Evolutionary conservation across 805 yeast species (phyloP).

Genomic region (Cyberlindnera galapagoensis): DNA sequence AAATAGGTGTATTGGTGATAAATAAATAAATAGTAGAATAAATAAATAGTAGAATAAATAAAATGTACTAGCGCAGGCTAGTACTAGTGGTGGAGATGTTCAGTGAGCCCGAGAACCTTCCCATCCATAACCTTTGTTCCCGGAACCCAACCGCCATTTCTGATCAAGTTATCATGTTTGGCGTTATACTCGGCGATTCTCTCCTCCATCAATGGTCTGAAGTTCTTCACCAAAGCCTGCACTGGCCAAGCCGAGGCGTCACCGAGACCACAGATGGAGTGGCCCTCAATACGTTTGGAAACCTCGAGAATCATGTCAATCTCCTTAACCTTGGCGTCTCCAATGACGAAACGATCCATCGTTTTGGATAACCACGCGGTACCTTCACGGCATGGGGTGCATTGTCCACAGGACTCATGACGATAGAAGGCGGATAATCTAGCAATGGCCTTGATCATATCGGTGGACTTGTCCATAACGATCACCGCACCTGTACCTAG

Average conservation of each 20-base stretch:
- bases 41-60: conserved; percentile 10
- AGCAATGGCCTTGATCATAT: conserved; percentile 79
- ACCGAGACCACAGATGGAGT: conserved; percentile 87
- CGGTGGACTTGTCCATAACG: conserved; percentile 84
- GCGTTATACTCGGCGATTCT: conserved; percentile 60
- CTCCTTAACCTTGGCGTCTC: conserved; percentile 76
- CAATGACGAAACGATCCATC: conserved; percentile 75
- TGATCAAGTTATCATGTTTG: conserved; percentile 29
- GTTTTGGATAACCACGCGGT: conserved; percentile 78
- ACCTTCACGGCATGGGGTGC: conserved; percentile 94
- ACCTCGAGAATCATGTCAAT: conserved; percentile 82
- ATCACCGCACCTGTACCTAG: conserved; percentile 91
- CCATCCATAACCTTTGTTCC: conserved; percentile 57
- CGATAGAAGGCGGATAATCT: conserved; percentile 78
- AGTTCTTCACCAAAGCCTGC: conserved; percentile 80
- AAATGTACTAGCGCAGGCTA: not conserved
- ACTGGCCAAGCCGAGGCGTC: conserved; percentile 95
- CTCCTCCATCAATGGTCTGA: conserved; percentile 76
- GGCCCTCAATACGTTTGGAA: conserved; percentile 84
- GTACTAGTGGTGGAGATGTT: conserved; percentile 19
- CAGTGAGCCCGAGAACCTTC: conserved; percentile 52
- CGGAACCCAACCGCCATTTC: conserved; percentile 76
- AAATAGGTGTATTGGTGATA: conserved; percentile 2
- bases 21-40: conserved; percentile 6
- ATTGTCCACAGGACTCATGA: conserved; percentile 92